Conservation (phyloP, 495 filamentous ascomycete species). For the Aspergillus sparsus region DNA sequence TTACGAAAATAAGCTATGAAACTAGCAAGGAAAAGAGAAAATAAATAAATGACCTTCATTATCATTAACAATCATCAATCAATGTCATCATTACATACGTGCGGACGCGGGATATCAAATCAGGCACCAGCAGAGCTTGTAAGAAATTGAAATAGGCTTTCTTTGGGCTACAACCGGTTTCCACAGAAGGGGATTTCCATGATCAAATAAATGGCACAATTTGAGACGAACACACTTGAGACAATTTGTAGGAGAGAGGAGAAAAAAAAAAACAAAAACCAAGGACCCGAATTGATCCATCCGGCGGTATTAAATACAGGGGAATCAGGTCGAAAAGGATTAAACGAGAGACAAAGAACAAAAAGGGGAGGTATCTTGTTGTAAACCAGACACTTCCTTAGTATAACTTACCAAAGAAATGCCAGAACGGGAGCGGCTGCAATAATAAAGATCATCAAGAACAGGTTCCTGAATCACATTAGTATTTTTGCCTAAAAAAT, state of each 20-base stretch:
- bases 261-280: constrained; percentile 31
- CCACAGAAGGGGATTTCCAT: no score
- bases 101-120: constrained; percentile 10
- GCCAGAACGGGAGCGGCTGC: constrained; percentile 30
- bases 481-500: constrained; percentile 27
- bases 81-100: constrained; percentile 22
- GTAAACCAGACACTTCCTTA: constrained; percentile 25
- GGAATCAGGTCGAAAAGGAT: constrained; percentile 32
- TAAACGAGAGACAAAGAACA: constrained; percentile 32
- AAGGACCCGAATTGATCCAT: constrained; percentile 16
- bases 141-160: not conserved
- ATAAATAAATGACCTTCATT: constrained; percentile 21
- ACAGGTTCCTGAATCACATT: constrained; percentile 37
- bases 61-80: constrained; percentile 24
- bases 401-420: constrained; percentile 36
- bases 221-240: constrained; percentile 13
- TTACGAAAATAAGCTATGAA: not conserved
- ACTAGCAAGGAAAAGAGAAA: not conserved
- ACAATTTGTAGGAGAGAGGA: constrained; percentile 23
- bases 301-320: constrained; percentile 42
- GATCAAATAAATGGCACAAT: constrained; percentile 1
- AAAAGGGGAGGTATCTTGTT: constrained; percentile 3
- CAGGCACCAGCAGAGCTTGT: not conserved
- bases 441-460: constrained; percentile 36
- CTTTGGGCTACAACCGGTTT: not conserved